Base-by-base conservation (phyloP, 495 filamentous ascomycete species). In the Penicillium paradoxum region DNA sequence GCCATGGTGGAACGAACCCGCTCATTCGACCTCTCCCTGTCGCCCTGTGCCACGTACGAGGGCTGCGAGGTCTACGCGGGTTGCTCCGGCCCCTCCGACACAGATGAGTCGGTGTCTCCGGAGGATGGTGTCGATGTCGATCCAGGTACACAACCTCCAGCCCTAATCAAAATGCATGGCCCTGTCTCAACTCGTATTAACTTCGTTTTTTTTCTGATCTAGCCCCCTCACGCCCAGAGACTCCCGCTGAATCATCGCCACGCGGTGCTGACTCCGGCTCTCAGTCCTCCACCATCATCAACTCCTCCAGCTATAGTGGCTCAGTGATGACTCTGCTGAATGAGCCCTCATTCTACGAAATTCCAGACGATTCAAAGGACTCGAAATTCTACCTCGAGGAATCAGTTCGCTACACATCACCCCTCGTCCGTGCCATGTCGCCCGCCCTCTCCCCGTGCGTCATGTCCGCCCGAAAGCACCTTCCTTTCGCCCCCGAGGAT, bases 401-500 rank as follows among this genome's bases (percentile, higher is more conserved):
- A 54, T 62, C 71, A 0, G 52, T 72, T 17, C 67, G 66, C 0
- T 65, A 64, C 37, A 67, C 67, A 8, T 71, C 69, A 14, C 73
- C 71, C 11, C 55, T 66, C 9, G 51, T 69, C 15, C 70, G 63
- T 10, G 50, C 68, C n/a, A 55, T 68, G 13, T 64, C 72, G 11
- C 66, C 70, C 41, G 41, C 59, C 54, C n/a, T 52, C 24, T 51
- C 62, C 27, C 51, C 57, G 38, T 47, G 44, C 34, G 48, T 58
- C 19, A 50, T 66, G 39, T 62, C 66, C 18, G 60, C 65, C 36
- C 64, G 66, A 24, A 66, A 60, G 22, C 59, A 55, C 6, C 54
- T 67, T 25, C 65, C 73, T 6, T 75, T 77, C 48, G 45, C 67
- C 7, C 70, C 73, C 0, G 66, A 74, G n/a, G 70, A 75, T 53